Conservation (phyloP, 495 filamentous ascomycete species). For the Penicillium waksmanii region DNA sequence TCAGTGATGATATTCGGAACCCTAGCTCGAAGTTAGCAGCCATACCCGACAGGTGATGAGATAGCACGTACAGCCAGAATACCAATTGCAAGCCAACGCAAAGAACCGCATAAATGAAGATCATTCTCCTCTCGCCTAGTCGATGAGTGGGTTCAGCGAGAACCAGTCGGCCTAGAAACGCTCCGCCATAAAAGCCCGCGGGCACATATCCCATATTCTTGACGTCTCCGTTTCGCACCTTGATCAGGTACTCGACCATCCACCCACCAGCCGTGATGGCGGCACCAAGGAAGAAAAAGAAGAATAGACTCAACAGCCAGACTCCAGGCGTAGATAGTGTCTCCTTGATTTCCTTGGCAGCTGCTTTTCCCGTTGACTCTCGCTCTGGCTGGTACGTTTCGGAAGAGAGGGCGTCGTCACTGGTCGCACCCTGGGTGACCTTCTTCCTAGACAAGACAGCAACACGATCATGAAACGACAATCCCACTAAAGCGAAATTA, state of each 20-base stretch:
- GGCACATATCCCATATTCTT: constrained; percentile 37
- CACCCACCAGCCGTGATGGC: constrained; percentile 36
- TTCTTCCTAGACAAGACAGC: constrained; percentile 5
- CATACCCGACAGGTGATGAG: neutral
- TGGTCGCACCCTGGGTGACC: neutral
- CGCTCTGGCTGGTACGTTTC: neutral
- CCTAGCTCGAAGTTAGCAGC: constrained; percentile 11
- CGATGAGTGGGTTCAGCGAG: constrained; percentile 36
- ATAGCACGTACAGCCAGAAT: constrained; percentile 36
- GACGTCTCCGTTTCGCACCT: constrained; percentile 35
- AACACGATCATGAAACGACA: constrained; percentile 30
- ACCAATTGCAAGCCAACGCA: constrained; percentile 36
- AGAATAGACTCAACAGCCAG: constrained; percentile 37
- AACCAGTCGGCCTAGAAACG: constrained; percentile 31
- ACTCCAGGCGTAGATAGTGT: constrained; percentile 29
- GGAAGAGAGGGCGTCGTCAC: neutral
- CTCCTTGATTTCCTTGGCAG: constrained; percentile 27
- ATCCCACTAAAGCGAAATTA: constrained; percentile 25
- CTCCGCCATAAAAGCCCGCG: constrained; percentile 35
- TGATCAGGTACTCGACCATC: constrained; percentile 39
- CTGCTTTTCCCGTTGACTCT: constrained; percentile 9
- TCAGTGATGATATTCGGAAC: constrained; percentile 40
- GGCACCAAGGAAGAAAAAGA: constrained; percentile 39
- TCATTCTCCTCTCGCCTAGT: constrained; percentile 35
- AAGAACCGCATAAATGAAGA: constrained; percentile 34